phyloP scores from a whole-genome alignment of 2,329 filamentous ascomycete genomes.

The Cytospora chrysosperma region DNA sequence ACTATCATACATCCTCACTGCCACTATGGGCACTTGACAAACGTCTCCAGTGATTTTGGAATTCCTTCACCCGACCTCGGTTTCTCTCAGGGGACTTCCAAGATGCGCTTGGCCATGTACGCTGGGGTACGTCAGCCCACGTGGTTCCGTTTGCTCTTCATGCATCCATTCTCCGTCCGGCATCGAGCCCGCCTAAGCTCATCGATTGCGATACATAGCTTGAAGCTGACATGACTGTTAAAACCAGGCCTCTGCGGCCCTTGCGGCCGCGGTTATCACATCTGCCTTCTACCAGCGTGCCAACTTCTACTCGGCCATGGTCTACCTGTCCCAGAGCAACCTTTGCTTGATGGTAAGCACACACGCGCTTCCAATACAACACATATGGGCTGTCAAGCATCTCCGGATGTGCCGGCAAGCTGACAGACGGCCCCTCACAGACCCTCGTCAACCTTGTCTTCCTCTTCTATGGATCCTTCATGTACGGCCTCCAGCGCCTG shows the following conservation, averaged over 20 bases:
- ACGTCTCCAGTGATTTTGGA: slow-evolving; percentile 4
- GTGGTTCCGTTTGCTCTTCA: neutral
- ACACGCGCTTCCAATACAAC: neutral
- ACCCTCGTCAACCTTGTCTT: slow-evolving; percentile 90
- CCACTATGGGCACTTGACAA: slow-evolving; percentile 24
- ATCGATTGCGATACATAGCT: neutral
- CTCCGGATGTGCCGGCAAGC: neutral
- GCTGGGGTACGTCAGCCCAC: slow-evolving; percentile 53
- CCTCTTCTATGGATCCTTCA: slow-evolving; percentile 73
- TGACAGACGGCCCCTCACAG: slow-evolving; percentile 42
- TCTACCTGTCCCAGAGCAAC: slow-evolving; percentile 95
- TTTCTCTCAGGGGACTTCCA: slow-evolving; percentile 29
- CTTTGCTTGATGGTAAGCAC: slow-evolving; percentile 80
- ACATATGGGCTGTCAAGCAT: neutral
- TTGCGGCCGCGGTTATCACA: slow-evolving; percentile 79
- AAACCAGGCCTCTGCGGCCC: slow-evolving; percentile 70
- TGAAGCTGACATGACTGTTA: slow-evolving; percentile 6
- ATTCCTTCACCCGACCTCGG: neutral
- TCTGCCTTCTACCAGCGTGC: slow-evolving; percentile 92
- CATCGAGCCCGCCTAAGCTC: slow-evolving; percentile 2
- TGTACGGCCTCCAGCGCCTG: slow-evolving; percentile 84
- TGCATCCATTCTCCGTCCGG: neutral
- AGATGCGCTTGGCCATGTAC: slow-evolving; percentile 61
- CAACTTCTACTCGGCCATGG: slow-evolving; percentile 98
- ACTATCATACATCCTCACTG: slow-evolving; percentile 4